These are phyloP conservation scores for Phytophthora ohioensis DNA, from an alignment of 352 stramenopile genomes.

Conservation along the genomic window DNA sequence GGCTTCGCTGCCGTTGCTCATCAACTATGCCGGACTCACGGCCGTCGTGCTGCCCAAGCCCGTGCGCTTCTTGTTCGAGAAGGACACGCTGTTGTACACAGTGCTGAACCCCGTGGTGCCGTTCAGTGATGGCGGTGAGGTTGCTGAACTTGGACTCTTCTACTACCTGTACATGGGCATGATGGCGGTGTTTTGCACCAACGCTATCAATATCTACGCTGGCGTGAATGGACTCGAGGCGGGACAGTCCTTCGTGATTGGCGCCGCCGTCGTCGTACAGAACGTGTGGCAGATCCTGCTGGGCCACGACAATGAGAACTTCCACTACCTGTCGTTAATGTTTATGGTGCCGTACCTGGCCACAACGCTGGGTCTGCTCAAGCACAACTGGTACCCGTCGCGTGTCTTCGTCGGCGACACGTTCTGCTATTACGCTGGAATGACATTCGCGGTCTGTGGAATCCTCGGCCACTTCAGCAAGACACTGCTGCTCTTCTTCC, in stretches of 20 bases:
- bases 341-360: conserved; percentile 97
- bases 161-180: conserved; percentile 99
- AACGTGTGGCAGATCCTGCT: conserved; percentile 95
- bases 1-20: conserved; percentile 96
- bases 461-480: conserved; percentile 99
- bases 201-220: conserved; percentile 99
- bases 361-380: conserved; percentile 94
- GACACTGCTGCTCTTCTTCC: conserved; percentile 98
- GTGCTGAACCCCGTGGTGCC: conserved; percentile 72
- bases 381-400: conserved; percentile 98
- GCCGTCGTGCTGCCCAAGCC: conserved; percentile 94
- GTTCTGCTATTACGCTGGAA: conserved; percentile 99
- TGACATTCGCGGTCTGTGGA: conserved; percentile 98
- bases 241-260: conserved; percentile 94
- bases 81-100: conserved; percentile 63
- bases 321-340: conserved; percentile 96
- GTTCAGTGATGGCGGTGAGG: conserved; percentile 79
- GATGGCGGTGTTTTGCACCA: conserved; percentile 99
- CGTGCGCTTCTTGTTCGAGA: conserved; percentile 75
- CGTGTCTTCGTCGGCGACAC: conserved; percentile 99
- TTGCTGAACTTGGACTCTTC: conserved; percentile 94
- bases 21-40: conserved; percentile 97
- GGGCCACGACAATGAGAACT: conserved; percentile 84
- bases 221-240: conserved; percentile 99
- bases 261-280: conserved; percentile 94